These are phyloP conservation scores for Botryosphaeria dothidea DNA, from an alignment of 2,329 filamentous ascomycete species.

Conservation along the genomic window DNA sequence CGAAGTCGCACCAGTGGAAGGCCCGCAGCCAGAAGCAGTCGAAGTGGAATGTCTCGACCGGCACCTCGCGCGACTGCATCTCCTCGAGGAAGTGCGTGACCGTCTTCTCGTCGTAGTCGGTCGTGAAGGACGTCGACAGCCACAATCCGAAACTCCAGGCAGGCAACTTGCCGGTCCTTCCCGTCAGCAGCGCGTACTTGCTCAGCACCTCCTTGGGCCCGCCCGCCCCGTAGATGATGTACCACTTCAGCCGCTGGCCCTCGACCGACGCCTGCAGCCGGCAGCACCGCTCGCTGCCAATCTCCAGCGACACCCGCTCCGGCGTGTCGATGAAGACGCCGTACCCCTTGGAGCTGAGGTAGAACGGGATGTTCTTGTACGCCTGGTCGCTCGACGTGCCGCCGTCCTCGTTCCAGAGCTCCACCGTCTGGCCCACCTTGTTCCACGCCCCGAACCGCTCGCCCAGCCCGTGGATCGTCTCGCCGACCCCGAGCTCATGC, in stretches of 20 bases:
- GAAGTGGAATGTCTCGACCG: constrained; percentile 73
- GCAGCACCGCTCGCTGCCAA: constrained; percentile 72
- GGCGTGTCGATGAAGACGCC: constrained; percentile 74
- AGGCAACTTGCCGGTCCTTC: constrained; percentile 64
- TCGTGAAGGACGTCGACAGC: constrained; percentile 76
- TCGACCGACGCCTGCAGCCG: constrained; percentile 70
- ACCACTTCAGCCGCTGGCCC: constrained; percentile 71
- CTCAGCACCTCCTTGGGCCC: constrained; percentile 68
- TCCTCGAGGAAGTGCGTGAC: constrained; percentile 69
- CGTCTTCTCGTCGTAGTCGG: constrained; percentile 69
- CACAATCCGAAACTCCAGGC: constrained; percentile 76
- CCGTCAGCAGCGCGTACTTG: constrained; percentile 68
- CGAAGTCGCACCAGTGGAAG: constrained; percentile 75
- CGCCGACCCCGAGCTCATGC: constrained; percentile 52
- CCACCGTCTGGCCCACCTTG: constrained; percentile 70
- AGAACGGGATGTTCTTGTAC: constrained; percentile 73
- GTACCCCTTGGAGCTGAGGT: constrained; percentile 71
- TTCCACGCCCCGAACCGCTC: constrained; percentile 77
- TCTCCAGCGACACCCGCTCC: constrained; percentile 69
- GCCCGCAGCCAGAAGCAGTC: constrained; percentile 78
- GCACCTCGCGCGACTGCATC: constrained; percentile 65
- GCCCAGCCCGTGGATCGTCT: constrained; percentile 72
- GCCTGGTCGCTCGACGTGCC: constrained; percentile 70
- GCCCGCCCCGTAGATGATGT: constrained; percentile 69
- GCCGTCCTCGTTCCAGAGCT: constrained; percentile 63